Percentiles rank a stretch among this genome's conserved stretches.
phyloP scores from a whole-genome alignment of 2,329 filamentous ascomycete genomes.

The Microcyclosporella mali region DNA sequence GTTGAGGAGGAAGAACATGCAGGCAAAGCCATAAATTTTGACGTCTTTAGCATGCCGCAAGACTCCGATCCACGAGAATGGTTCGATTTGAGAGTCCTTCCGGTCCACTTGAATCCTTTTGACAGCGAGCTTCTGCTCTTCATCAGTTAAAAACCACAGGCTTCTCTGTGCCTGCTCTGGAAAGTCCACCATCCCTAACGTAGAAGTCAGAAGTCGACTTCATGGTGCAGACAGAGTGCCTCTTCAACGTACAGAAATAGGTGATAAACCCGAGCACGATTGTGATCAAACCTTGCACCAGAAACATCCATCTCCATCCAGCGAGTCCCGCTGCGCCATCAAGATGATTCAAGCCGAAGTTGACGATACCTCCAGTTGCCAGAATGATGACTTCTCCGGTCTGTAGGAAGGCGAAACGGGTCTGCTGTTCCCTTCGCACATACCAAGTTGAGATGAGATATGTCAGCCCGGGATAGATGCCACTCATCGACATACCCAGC shows the following conservation, averaged over 20 bases:
- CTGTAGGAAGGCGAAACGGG: slow-evolving; percentile 60
- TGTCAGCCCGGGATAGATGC: slow-evolving; percentile 48
- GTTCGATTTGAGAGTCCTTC: slow-evolving; percentile 52
- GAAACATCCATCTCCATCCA: slow-evolving; percentile 65
- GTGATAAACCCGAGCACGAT: slow-evolving; percentile 52
- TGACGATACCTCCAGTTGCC: slow-evolving; percentile 60
- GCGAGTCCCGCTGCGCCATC: slow-evolving; percentile 51
- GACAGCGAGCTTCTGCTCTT: slow-evolving; percentile 53
- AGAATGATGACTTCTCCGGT: slow-evolving; percentile 59
- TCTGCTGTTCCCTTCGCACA: slow-evolving; percentile 57
- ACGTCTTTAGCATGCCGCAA: slow-evolving; percentile 52
- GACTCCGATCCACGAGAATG: slow-evolving; percentile 52
- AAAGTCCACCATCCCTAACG: slow-evolving; percentile 56
- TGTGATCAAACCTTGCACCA: slow-evolving; percentile 59
- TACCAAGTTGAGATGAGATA: slow-evolving; percentile 55
- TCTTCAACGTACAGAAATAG: slow-evolving; percentile 49
- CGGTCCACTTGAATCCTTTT: slow-evolving; percentile 56
- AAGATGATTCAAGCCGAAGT: slow-evolving; percentile 61
- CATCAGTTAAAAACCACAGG: slow-evolving; percentile 51
- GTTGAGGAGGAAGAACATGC: slow-evolving; percentile 61
- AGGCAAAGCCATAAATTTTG: slow-evolving; percentile 60
- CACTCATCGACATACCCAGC: slow-evolving; percentile 57
- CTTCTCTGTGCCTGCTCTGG: slow-evolving; percentile 55
- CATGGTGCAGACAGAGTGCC: too few relatives aligned
- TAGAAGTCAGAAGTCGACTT: too few relatives aligned